phyloP scores from a whole-genome alignment of 2,329 filamentous ascomycete species.

The Lasiodiplodia sp. region DNA sequence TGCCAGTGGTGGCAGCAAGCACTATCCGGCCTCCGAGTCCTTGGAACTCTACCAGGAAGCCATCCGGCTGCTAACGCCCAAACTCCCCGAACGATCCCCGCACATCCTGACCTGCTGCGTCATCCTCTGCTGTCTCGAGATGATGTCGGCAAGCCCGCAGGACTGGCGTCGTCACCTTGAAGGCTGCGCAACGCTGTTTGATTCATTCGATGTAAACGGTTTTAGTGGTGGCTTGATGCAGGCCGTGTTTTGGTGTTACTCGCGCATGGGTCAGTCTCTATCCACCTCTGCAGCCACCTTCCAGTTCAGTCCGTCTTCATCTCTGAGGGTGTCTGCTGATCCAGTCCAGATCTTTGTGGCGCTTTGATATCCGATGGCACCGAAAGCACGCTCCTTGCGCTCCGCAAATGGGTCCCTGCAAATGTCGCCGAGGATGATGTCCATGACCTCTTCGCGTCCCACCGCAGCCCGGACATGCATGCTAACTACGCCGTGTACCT shows the following conservation, averaged over 20 bases:
- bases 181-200: constrained; percentile 60
- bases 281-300: no score
- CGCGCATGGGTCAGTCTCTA: constrained; percentile 53
- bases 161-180: constrained; percentile 61
- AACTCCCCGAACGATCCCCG: constrained; percentile 56
- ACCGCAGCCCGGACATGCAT: constrained; percentile 54
- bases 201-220: constrained; percentile 59
- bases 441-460: constrained; percentile 45
- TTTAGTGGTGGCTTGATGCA: constrained; percentile 59
- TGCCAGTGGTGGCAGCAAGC: background rate
- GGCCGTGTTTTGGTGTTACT: constrained; percentile 64
- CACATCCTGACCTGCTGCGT: constrained; percentile 62
- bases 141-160: constrained; percentile 50
- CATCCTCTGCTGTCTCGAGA: constrained; percentile 62
- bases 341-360: constrained; percentile 55
- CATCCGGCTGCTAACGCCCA: constrained; percentile 57
- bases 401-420: constrained; percentile 55
- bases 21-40: constrained; percentile 50
- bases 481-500: constrained; percentile 61
- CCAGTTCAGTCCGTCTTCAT: no score
- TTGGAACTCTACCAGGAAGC: constrained; percentile 60
- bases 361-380: constrained; percentile 57
- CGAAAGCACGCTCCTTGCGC: constrained; percentile 58
- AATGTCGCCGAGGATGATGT: constrained; percentile 35
- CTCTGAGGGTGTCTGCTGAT: no score